Evolutionary conservation across 2,329 filamentous ascomycete species (phyloP), one percentile per base, ranked within the genome.

Genomic region (Emmonsia crescens): DNA sequence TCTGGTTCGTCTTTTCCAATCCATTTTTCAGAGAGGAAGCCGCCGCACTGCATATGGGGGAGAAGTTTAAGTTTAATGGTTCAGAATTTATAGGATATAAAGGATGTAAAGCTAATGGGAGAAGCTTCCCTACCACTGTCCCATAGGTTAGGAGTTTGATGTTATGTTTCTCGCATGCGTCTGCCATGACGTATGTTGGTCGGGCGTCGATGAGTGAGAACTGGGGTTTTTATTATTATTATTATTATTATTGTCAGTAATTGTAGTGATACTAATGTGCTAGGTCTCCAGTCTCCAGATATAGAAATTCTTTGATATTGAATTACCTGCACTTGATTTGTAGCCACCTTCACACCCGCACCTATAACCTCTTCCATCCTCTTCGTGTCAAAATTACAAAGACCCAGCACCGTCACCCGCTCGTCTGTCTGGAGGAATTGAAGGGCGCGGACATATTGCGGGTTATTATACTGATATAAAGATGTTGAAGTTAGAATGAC

Each of bases 81-180:
- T 14, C 10, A 21, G 46, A 48, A 27, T 10, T 27, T 27, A 3
- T 56, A 40, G 54, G 60, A 19, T 16, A 27, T 31, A 56, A 33
- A 36, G 40, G 31, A n/a, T 14, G n/a, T 54, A 3, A 14, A 38
- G 40, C 3, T 38, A 14, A 42, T 19, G 57, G 40, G 42, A 24
- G 24, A 46, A 12, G 24, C 14, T n/a, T 1, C 5, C 69, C 55
- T 67, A 74, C 72, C 56, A 78, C 62, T 21, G 75, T 75, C 1
- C 76, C 75, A 62, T 78, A 78, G 6, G 76, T 78, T n/a, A 78
- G 67, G 1, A 78, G 69, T 60, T 78, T 78, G 57, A 78, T 66
- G n/a, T 72, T 66, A 44, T 77, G 67, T 33, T 72, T 70, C 42
- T 66, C 55, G 60, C 76, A 78, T 24, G 71, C 69, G 2, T 69